Conservation (phyloP, 768 basidiomycete genomes). For the Polyporus arcularius region DNA sequence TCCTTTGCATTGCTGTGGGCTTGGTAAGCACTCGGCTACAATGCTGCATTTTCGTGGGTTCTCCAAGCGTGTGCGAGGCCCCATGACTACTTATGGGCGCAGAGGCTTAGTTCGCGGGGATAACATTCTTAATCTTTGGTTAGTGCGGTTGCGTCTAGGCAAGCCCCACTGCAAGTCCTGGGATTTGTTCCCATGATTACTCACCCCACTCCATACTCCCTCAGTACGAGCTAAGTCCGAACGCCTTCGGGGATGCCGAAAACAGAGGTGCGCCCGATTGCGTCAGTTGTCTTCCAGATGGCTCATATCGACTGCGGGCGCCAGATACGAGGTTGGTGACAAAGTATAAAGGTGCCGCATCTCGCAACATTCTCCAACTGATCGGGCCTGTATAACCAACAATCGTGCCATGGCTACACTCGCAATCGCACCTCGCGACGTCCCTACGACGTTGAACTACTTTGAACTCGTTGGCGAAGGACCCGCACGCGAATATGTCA, state of each 20-base stretch:
- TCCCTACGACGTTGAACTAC: slow-evolving; percentile 36
- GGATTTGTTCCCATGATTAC: no score
- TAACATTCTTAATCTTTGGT: no score
- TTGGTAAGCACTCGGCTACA: no score
- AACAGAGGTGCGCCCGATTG: not conserved
- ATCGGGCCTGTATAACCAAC: not conserved
- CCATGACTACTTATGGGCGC: no score
- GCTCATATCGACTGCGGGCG: not conserved
- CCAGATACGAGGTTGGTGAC: not conserved
- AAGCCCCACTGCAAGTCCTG: no score
- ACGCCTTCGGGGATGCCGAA: not conserved
- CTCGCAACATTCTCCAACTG: not conserved
- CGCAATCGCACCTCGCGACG: slow-evolving; percentile 30
- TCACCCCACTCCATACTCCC: no score
- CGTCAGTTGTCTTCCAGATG: not conserved
- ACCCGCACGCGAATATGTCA: slow-evolving; percentile 32
- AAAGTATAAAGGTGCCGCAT: not conserved
- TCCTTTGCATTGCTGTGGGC: no score
- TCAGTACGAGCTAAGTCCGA: not conserved
- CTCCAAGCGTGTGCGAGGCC: no score
- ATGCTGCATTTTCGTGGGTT: no score
- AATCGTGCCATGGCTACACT: slow-evolving; percentile 23
- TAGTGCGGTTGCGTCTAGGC: no score
- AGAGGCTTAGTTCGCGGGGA: no score
- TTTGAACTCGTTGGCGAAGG: slow-evolving; percentile 22